Base-by-base conservation (phyloP, 345 rosid species). In the Crucihimalaya himalaica region DNA sequence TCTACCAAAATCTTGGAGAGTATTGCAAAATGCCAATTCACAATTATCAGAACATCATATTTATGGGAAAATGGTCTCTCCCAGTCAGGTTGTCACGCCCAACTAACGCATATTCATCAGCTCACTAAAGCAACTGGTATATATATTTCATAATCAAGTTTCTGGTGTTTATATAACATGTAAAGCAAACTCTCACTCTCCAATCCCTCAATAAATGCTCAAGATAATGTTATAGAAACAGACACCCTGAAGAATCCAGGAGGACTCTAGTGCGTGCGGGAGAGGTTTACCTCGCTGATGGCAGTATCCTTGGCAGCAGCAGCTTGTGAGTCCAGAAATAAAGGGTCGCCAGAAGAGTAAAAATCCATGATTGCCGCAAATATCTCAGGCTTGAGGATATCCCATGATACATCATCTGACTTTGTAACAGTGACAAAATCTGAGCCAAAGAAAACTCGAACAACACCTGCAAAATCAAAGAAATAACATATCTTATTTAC, bases 361-460 rank as follows among this genome's bases (percentile, higher is more conserved):
- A 95, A 95, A 62, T 95, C 99, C 99, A 88, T 92, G 31, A 95
- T 85, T 25, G 86, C 97, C 8, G 97, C 98, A 84, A 95, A 92
- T 9, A 90, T 76, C 73, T 95, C 96, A 79, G 98, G 97, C 83
- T 88, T 89, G 19, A 95, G 84, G 5, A 90, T 43, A 75, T 95
- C 98, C 99, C 98, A 95, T 14, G 94, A 71, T 21, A 79, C 47
- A 58, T 95, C 98, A 59, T 95, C 97, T 34, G 92, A 84, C 66
- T 95, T 95, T 60, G 99, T 95, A 2, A 92, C 87, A 43, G 97
- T 92, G 46, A 95, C 80, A 73, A 92, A 95, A 85, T 95, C 97
- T 4, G 94, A 87, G 42, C 98, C 98, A 78, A 78, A 92, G 83
- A 95, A 95, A 75, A 92, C 99, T 29, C 98, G 78, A 75, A 78